Base-by-base conservation (phyloP, 495 filamentous ascomycete species). In the Neurospora sp. region DNA sequence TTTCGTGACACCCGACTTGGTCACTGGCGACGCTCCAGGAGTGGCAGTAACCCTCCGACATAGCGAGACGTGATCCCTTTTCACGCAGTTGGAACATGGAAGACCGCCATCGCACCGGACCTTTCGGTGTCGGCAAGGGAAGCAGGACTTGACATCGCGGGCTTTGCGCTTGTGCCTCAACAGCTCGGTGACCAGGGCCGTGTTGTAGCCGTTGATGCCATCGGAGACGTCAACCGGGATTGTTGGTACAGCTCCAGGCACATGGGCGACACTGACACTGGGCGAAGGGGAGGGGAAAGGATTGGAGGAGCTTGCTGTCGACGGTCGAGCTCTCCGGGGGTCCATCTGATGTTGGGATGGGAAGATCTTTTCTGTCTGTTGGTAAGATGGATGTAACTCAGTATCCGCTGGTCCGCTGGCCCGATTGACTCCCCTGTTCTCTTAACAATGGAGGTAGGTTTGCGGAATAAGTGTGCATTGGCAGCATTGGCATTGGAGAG, bases 61-160 rank as follows among this genome's bases (percentile, higher is more conserved):
- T 2, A 73, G 39, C 13, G 69, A 71, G 39, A 70, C 40, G 39
- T 73, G 72, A 15, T 73, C 72, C 13, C 72, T 70, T 19, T 69
- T n/a, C 0, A 73, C 72, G 19, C 72, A 73, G 69, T 70, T 73
- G 38, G 72, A 71, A 34, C 72, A 73, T 15, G 72, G 72, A n/a
- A 43, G 21, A 9, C 54, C 39, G 15, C 72, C 72, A 28, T 73
- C 69, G 42, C 72, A 73, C 8, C 69, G 69, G 34, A 73, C 69
- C 42, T 73, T 73, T 8, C 72, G 72, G 69, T 73, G 72, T 34
- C 72, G 72, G 17, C 72, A 73, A 19, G 72, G 72, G 40, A 73
- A 73, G 36, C 72, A 73, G 40, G 72, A 71, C 42, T 73, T 73
- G 69, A 73, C 62, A 11, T 71, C 72, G 8, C 72, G 72, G 8